Evolutionary conservation across 2,329 filamentous ascomycete genomes (phyloP).

Genomic region (Aspergillus texensis): DNA sequence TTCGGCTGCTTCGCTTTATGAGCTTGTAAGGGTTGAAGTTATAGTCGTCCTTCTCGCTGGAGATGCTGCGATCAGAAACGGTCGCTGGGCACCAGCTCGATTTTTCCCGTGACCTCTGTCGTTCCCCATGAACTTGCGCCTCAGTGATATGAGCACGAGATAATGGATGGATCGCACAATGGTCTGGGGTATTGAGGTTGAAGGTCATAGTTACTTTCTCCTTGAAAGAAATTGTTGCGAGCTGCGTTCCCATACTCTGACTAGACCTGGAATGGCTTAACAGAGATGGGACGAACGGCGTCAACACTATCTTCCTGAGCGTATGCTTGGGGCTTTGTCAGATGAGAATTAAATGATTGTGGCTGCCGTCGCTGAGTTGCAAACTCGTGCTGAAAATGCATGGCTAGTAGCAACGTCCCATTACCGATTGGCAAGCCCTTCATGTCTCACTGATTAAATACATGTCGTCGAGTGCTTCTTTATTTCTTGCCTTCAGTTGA

Average conservation of each 20-base stretch:
- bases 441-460: constrained; percentile 76
- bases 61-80: constrained; percentile 47
- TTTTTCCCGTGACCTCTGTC: constrained; percentile 57
- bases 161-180: constrained; percentile 59
- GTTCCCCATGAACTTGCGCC: constrained; percentile 29
- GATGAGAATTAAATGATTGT: constrained; percentile 61
- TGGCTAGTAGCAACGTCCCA: constrained; percentile 25
- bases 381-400: constrained; percentile 33
- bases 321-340: constrained; percentile 70
- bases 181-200: constrained; percentile 76
- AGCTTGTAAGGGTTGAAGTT: constrained; percentile 59
- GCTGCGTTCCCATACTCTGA: constrained; percentile 32
- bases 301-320: constrained; percentile 58
- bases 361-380: constrained; percentile 26
- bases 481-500: constrained; percentile 65
- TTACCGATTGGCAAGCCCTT: neutral
- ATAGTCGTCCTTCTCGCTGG: constrained; percentile 88
- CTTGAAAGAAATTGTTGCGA: constrained; percentile 74
- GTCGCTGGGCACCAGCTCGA: constrained; percentile 72
- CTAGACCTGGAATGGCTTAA: constrained; percentile 16
- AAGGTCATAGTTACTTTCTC: constrained; percentile 66
- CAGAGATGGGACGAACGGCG: constrained; percentile 36
- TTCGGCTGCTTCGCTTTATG: constrained; percentile 38
- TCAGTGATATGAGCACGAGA: constrained; percentile 30
- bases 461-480: constrained; percentile 74